These are phyloP conservation scores for Ophiosphaerella narmari DNA, from an alignment of 2,329 filamentous ascomycete genomes.

Conservation along the genomic window DNA sequence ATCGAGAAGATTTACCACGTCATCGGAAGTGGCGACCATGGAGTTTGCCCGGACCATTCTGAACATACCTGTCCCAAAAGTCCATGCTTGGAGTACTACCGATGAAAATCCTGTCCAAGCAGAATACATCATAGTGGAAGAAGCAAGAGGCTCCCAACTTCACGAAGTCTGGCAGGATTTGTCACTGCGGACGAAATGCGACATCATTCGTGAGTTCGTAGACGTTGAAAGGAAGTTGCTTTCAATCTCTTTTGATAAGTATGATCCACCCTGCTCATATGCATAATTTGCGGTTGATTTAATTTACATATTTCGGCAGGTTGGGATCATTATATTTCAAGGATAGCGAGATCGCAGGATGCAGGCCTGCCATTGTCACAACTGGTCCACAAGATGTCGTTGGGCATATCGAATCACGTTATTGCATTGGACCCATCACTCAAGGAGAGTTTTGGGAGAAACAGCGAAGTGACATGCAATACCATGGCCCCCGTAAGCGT, in stretches of 20 bases:
- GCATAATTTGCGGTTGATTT: conserved; percentile 11
- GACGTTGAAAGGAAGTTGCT: conserved; percentile 37
- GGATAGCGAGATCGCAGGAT: conserved; percentile 30
- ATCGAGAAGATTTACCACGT: conserved; percentile 20
- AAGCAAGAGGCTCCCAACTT: conserved; percentile 28
- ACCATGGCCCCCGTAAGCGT: conserved; percentile 30
- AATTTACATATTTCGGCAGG: conserved; percentile 20
- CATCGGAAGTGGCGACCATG: conserved; percentile 16
- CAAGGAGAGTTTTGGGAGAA: conserved; percentile 30
- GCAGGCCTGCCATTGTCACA: conserved; percentile 32
- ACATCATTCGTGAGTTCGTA: conserved; percentile 33
- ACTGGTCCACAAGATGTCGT: conserved; percentile 19
- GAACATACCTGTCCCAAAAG: conserved; percentile 30
- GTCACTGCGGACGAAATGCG: conserved; percentile 16
- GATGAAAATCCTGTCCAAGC: conserved; percentile 28
- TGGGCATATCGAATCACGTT: conserved; percentile 18
- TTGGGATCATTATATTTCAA: conserved; percentile 29
- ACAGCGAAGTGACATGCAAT: conserved; percentile 26
- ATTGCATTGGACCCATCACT: conserved; percentile 29
- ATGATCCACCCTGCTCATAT: conserved; percentile 20
- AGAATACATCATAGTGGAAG: conserved; percentile 41
- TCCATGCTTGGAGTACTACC: conserved; percentile 29
- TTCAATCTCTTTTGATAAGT: conserved; percentile 34
- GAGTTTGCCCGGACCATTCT: conserved; percentile 20
- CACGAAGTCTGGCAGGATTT: conserved; percentile 29